Conservation (phyloP, 371 early-diverging fungal species). For the Amoeboaphelidium protococcarum region DNA sequence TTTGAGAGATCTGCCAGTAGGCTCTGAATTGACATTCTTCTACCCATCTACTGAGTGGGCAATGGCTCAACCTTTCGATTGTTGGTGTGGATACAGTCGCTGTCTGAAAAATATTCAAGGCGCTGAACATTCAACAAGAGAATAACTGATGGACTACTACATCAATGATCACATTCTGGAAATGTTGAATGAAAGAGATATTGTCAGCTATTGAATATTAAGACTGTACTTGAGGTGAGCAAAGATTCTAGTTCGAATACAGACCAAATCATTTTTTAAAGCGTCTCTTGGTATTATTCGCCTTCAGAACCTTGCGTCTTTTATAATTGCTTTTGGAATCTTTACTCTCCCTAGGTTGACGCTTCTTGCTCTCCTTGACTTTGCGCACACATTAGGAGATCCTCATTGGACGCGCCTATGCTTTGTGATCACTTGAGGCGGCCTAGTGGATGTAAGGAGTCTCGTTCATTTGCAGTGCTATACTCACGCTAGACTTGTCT, state of each 20-base stretch:
- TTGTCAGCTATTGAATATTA: not conserved
- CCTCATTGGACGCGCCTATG: too few relatives aligned
- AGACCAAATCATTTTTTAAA: too few relatives aligned
- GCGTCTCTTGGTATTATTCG: too few relatives aligned
- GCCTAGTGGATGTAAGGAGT: too few relatives aligned
- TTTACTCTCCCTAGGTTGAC: too few relatives aligned
- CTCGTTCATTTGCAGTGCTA: not conserved
- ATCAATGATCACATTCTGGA: not conserved
- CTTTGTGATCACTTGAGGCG: too few relatives aligned
- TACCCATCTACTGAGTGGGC: conserved; percentile 63
- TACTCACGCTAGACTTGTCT: not conserved
- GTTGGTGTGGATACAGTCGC: conserved; percentile 37
- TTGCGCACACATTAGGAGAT: too few relatives aligned
- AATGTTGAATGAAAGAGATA: not conserved
- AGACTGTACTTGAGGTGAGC: too few relatives aligned
- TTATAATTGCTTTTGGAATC: too few relatives aligned
- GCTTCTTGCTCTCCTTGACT: too few relatives aligned
- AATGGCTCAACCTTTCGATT: conserved; percentile 56
- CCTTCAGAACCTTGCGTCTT: too few relatives aligned
- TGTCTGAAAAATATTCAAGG: conserved; percentile 33
- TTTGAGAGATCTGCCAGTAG: conserved; percentile 17
- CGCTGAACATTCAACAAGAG: conserved; percentile 20
- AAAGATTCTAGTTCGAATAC: too few relatives aligned
- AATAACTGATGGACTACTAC: not conserved
- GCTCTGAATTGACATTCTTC: conserved; percentile 47